Percentiles rank a stretch among this genome's conserved stretches.
phyloP scores from a whole-genome alignment of 1,284 basidiomycete genomes.

The Lignosus rhinocerotis region DNA sequence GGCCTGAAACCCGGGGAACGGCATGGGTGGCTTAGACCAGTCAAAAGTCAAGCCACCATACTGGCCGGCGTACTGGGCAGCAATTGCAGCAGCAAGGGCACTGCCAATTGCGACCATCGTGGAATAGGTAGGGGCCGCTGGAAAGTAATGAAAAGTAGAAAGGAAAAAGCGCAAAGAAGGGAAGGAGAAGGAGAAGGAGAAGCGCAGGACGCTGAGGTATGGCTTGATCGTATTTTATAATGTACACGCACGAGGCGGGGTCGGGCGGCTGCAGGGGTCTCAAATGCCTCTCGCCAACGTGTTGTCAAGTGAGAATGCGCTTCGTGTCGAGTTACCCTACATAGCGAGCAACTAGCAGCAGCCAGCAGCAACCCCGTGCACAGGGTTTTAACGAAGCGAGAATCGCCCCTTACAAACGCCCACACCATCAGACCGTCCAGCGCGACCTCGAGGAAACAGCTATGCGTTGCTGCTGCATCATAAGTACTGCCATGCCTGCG shows the following conservation, averaged over 20 bases:
- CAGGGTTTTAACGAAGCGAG: neutral
- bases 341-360: neutral
- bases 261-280: neutral
- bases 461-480: no score
- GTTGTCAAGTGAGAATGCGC: no score
- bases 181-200: constrained; percentile 11
- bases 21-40: neutral
- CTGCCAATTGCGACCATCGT: constrained; percentile 18
- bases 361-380: neutral
- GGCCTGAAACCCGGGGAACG: neutral
- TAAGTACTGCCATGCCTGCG: no score
- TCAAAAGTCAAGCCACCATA: neutral
- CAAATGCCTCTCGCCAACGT: no score
- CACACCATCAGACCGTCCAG: neutral
- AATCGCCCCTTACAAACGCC: neutral
- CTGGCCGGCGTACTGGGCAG: constrained; percentile 3
- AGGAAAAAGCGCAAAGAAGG: neutral
- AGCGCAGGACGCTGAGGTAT: constrained; percentile 9
- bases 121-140: neutral
- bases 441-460: neutral
- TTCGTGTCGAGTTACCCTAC: no score
- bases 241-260: neutral
- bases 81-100: constrained; percentile 12
- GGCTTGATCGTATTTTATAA: constrained; percentile 6
- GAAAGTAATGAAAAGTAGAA: neutral